Evolutionary conservation across 2,329 filamentous ascomycete species (phyloP).

Genomic region (Monosporascus ibericus): DNA sequence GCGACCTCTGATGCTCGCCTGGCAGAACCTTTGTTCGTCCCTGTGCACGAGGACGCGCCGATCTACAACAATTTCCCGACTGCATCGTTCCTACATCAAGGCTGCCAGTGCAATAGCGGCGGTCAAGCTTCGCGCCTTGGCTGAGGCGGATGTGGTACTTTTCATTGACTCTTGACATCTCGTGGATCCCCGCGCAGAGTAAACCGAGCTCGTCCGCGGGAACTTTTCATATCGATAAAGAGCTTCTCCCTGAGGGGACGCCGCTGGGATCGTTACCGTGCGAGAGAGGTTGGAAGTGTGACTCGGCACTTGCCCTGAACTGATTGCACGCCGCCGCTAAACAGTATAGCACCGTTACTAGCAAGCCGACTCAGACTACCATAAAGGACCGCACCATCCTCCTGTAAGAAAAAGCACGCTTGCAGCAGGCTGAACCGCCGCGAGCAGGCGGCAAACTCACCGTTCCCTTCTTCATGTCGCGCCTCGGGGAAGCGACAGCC

Average conservation of each 20-base stretch:
- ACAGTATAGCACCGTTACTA: not conserved
- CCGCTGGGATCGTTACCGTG: conserved; percentile 49
- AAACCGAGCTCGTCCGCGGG: conserved; percentile 47
- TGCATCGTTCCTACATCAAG: conserved; percentile 11
- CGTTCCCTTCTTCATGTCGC: conserved; percentile 45
- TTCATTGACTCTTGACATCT: conserved; percentile 61
- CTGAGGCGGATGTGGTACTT: conserved; percentile 57
- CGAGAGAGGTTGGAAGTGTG: conserved; percentile 39
- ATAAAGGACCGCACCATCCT: conserved; percentile 42
- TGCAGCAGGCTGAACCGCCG: conserved; percentile 38
- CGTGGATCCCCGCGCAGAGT: conserved; percentile 61
- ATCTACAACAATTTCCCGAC: conserved; percentile 35
- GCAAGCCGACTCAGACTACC: conserved; percentile 15
- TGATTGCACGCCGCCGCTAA: conserved; percentile 15
- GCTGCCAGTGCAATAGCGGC: conserved; percentile 14
- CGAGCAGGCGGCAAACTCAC: conserved; percentile 44
- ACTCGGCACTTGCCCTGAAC: conserved; percentile 33
- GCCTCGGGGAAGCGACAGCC: conserved; percentile 46
- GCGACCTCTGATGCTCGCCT: not conserved
- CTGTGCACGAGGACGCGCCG: conserved; percentile 41
- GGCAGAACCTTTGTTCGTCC: conserved; percentile 22
- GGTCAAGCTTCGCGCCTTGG: conserved; percentile 32
- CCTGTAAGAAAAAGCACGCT: conserved; percentile 32
- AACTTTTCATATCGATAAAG: conserved; percentile 52
- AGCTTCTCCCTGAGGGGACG: conserved; percentile 58